Evolutionary conservation across 2,329 filamentous ascomycete genomes (phyloP), one percentile per base, ranked within the genome.

Genomic region (Didymella lethalis): DNA sequence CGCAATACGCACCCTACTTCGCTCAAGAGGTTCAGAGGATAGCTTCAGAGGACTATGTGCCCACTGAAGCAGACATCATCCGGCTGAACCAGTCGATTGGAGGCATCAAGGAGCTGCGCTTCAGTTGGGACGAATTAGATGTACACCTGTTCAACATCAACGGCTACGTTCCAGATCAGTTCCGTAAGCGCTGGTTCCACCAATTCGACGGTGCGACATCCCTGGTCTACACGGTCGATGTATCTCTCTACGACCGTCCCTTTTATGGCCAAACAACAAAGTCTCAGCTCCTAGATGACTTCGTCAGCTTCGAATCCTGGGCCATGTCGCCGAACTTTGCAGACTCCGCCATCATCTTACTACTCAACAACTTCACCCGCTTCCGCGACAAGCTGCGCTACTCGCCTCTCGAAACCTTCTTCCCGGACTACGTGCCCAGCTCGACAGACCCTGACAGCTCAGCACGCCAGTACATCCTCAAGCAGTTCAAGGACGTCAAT

Each of bases 91-190:
- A 69, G 11, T 62, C 67, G 2, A 59, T 70, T 6, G 66, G 70
- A 25, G 72, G 71, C 41, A 72, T 75, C 54, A 73, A 72, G 48
- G 74, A 76, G 50, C 54, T 75, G 10, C 72, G 74, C 41, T 76
- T 76, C 60, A 64, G 64, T 34, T 76, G 74, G 74, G 72, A 75
- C 47, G 72, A 74, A 47, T 61, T 76, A 1, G 70, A 70, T 26
- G 67, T 76, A 5, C 74, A 75, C 46, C 65, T 76, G 2, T 76
- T 76, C 66, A 75, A 75, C 61, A 72, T 76, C 54, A 69, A 63
- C 25, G 71, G 71, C 45, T 70, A 66, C 54, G 66, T 75, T 10
- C 69, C 72, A 1, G 63, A 68, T 32, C 69, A 72, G 41, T 75
- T 76, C 56, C 67, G 68, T 7, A 73, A 71, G 31, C 72, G 73